Base-by-base conservation (phyloP, 129 eudicot genomes). In the Solidago caesia region DNA sequence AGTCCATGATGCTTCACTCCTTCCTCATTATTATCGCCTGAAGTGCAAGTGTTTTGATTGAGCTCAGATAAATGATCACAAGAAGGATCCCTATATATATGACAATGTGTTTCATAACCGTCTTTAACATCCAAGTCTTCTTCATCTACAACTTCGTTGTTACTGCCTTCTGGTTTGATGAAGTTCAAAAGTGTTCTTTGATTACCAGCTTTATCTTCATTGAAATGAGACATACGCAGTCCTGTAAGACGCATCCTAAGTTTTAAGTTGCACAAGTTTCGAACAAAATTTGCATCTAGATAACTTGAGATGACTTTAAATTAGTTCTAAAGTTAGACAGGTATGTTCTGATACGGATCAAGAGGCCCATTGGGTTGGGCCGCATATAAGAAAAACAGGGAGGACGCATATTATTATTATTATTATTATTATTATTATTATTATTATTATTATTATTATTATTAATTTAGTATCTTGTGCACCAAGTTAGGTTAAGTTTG, bases 211-310 rank as follows among this genome's bases (percentile, higher is more conserved):
- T 77, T 80, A 55, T 89, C 93, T 71, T 88, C 93, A 72, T 67
- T 76, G 71, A 94, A 87, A 65, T 94, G 96, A 76, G 97, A 90
- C 84, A 94, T 82, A 39, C 96, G 96, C 59, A 94, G 78, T 58
- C 98, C 98, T 93, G n/a, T n/a, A n/a, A n/a, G n/a, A 63, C 46
- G 58, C 63, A 45, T 68, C 68, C 15, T 63, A 12, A 3, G 68
- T 39, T 63, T 63, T 41, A 75, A 47, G 72, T 64, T 44, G 60
- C 42, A 44, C n/a, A 6, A 55, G 12, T 39, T 42, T 53, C 49
- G 51, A 70, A 33, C 39, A 63, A 29, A 70, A 33, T 33, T 14
- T 6, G 26, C 21, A 13, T 68, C 11, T 49, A 48, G 11, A 60
- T 60, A 26, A 27, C 5, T 60, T 27, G 42, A 4, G 42, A 60